Conservation (phyloP, 495 filamentous ascomycete genomes). For the Cetradonia linearis region DNA sequence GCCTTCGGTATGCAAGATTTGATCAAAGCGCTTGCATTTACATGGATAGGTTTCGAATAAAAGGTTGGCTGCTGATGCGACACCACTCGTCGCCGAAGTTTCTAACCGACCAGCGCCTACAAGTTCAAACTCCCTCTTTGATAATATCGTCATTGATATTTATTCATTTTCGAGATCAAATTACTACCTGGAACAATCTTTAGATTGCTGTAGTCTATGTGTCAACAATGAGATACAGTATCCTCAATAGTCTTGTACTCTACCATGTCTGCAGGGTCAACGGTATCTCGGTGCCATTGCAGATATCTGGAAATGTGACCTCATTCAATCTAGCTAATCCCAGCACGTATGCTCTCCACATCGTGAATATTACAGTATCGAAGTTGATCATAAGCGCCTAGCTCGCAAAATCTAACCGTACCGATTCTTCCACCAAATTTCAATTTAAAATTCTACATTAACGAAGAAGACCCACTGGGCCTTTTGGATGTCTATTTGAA, state of each 20-base stretch:
- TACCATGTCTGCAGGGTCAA: neutral
- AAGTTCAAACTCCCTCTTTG: neutral
- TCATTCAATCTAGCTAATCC: neutral
- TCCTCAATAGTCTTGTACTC: neutral
- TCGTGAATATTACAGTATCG: neutral
- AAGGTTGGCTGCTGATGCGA: neutral
- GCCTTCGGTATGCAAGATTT: neutral
- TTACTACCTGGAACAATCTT: neutral
- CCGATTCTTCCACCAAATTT: neutral
- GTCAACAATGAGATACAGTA: neutral
- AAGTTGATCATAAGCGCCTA: neutral
- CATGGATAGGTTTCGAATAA: neutral
- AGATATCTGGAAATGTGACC: neutral
- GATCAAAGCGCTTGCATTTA: neutral
- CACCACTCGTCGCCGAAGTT: neutral
- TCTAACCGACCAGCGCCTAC: neutral
- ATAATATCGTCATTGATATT: neutral
- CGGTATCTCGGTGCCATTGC: neutral
- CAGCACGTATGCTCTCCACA: neutral
- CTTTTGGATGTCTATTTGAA: neutral
- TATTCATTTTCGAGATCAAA: neutral
- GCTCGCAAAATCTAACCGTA: neutral
- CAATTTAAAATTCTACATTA: neutral
- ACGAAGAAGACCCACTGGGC: neutral
- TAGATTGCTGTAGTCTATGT: too few relatives aligned